A percentile compares a stretch with the other conserved stretches of the same genome.
These are phyloP conservation scores for Cudoniella acicularis DNA, from an alignment of 495 filamentous ascomycete species.

Conservation along the genomic window DNA sequence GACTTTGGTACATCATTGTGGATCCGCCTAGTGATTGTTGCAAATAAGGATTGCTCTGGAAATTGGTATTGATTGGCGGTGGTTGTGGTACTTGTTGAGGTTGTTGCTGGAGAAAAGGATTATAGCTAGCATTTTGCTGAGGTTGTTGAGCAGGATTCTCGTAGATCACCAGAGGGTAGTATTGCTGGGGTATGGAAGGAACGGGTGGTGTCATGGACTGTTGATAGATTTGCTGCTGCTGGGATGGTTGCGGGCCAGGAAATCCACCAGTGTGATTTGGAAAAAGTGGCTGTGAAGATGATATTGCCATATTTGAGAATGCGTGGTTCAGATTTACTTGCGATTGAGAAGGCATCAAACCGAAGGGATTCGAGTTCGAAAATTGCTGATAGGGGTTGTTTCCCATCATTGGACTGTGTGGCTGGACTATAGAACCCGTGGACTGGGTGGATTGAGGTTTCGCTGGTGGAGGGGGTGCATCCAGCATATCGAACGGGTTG, in stretches of 20 bases:
- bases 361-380: conserved; percentile 48
- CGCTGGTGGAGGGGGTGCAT: conserved; percentile 42
- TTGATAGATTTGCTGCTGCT: conserved; percentile 43
- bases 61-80: conserved; percentile 23
- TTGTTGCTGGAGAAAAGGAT: conserved; percentile 59
- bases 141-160: conserved; percentile 33
- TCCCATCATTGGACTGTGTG: conserved; percentile 30
- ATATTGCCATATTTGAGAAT: conserved; percentile 70
- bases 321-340: conserved; percentile 46
- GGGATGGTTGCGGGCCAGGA: conserved; percentile 38
- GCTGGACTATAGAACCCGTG: conserved; percentile 41
- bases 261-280: conserved; percentile 82
- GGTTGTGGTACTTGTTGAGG: conserved; percentile 32
- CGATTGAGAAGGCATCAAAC: conserved; percentile 35
- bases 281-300: conserved; percentile 64
- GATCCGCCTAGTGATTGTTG: conserved; percentile 6
- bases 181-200: conserved; percentile 44
- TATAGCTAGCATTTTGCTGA: conserved; percentile 43
- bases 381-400: conserved; percentile 45
- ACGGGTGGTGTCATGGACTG: conserved; percentile 47
- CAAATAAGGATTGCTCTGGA: conserved; percentile 24
- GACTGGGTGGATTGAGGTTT: conserved; percentile 55
- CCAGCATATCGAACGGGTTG: conserved; percentile 75
- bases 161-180: conserved; percentile 29
- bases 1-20: conserved; percentile 15